phyloP scores from a whole-genome alignment of 2,329 filamentous ascomycete genomes.

The Aureobasidium sp. region DNA sequence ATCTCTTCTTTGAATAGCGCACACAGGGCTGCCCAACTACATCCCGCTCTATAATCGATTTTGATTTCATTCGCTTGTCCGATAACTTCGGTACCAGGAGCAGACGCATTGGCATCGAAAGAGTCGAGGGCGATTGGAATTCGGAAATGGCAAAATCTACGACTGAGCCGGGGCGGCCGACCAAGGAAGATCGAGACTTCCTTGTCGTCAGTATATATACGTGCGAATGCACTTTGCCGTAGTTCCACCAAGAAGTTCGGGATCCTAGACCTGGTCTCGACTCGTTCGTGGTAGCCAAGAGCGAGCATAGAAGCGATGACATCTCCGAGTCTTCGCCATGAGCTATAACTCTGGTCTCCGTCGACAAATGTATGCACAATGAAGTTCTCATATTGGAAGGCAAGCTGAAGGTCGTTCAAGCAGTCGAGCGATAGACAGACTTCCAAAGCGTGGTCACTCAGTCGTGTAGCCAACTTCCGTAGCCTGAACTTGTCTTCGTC shows the following conservation, averaged over 20 bases:
- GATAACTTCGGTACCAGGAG: not conserved
- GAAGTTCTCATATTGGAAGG: constrained; percentile 42
- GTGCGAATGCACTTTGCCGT: constrained; percentile 35
- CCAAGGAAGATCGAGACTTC: constrained; percentile 45
- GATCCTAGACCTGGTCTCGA: constrained; percentile 24
- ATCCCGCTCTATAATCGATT: constrained; percentile 25
- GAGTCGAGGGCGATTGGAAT: constrained; percentile 3
- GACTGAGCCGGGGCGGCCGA: constrained; percentile 41
- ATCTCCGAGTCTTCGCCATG: constrained; percentile 43
- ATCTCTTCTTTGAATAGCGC: constrained; percentile 30
- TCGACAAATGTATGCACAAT: constrained; percentile 39
- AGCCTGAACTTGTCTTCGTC: constrained; percentile 18
- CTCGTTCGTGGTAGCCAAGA: constrained; percentile 41
- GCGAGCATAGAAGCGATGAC: constrained; percentile 41
- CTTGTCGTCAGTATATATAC: constrained; percentile 42
- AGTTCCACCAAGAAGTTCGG: constrained; percentile 38
- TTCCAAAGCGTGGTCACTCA: constrained; percentile 32
- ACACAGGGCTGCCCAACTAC: constrained; percentile 28
- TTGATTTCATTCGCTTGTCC: constrained; percentile 16
- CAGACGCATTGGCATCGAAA: not conserved
- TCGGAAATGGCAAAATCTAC: constrained; percentile 35
- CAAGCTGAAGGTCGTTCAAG: constrained; percentile 40
- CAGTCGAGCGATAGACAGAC: constrained; percentile 29
- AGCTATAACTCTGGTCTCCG: constrained; percentile 42
- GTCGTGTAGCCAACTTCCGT: constrained; percentile 27